These are phyloP conservation scores for Fallopia convolvulus DNA, from an alignment of 148 eudicot genomes.

Conservation along the genomic window DNA sequence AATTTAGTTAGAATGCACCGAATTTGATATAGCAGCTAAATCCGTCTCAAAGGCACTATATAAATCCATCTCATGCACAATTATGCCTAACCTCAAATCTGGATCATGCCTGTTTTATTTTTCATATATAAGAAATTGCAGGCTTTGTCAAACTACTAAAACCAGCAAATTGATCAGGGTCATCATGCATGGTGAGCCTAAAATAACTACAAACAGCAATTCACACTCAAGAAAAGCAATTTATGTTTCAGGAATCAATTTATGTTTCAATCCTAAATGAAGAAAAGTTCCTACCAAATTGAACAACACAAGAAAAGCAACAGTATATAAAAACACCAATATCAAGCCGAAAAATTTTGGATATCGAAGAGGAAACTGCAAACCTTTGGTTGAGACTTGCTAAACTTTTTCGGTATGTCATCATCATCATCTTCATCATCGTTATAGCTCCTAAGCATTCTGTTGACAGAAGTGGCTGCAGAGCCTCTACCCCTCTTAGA, in stretches of 20 bases:
- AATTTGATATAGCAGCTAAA: too few relatives aligned
- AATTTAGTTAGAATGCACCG: too few relatives aligned
- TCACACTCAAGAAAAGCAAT: neutral
- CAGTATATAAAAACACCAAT: neutral
- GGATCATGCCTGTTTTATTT: neutral
- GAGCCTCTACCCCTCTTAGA: constrained; percentile 83
- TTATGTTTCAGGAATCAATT: neutral
- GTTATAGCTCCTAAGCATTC: constrained; percentile 47
- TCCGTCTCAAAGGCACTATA: too few relatives aligned
- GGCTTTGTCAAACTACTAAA: neutral
- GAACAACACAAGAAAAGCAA: neutral
- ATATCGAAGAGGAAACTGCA: constrained; percentile 9
- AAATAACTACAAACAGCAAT: too few relatives aligned
- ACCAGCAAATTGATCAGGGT: neutral
- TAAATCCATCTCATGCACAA: neutral
- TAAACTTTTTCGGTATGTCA: constrained; percentile 33
- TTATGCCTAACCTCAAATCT: neutral
- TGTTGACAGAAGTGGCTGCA: constrained; percentile 53
- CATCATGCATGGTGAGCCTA: too few relatives aligned
- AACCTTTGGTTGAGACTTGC: constrained; percentile 74
- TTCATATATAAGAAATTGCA: neutral
- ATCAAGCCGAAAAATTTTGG: neutral
- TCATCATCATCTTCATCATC: constrained; percentile 68
- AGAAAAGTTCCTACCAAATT: neutral
- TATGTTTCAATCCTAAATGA: neutral